Conservation (phyloP, 345 rosid genomes). For the Streptanthus diversifolius region DNA sequence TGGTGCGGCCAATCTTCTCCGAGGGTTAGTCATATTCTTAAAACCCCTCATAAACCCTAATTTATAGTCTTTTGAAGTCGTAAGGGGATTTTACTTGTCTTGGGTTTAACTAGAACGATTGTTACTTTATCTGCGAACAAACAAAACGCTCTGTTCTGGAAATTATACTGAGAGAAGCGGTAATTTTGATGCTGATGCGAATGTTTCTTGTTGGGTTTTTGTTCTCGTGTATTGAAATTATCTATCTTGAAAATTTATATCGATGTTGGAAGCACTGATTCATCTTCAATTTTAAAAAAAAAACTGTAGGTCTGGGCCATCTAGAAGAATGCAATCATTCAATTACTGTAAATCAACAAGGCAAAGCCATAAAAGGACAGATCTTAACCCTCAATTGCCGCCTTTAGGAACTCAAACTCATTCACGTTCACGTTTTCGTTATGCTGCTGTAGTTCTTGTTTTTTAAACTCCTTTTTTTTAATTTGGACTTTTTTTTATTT, state of each 20-base stretch:
- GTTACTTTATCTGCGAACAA: no score
- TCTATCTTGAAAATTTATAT: not conserved
- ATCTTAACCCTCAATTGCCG: slow-evolving; percentile 19
- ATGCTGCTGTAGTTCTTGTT: slow-evolving; percentile 44
- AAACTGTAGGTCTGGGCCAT: slow-evolving; percentile 42
- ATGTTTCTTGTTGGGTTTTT: slow-evolving; percentile 1
- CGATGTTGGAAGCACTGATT: slow-evolving; percentile 5
- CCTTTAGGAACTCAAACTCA: slow-evolving; percentile 36
- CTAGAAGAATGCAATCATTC: slow-evolving; percentile 46
- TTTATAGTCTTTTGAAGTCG: not conserved
- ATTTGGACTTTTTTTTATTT: not conserved
- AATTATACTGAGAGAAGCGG: no score
- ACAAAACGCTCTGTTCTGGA: no score
- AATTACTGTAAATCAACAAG: slow-evolving; percentile 50
- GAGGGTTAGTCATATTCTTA: slow-evolving; percentile 34
- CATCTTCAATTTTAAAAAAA: not conserved
- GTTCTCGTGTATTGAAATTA: not conserved
- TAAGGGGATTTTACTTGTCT: no score
- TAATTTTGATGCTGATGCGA: not conserved
- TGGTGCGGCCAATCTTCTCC: slow-evolving; percentile 33
- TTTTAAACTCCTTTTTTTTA: not conserved
- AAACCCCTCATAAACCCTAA: slow-evolving; percentile 20
- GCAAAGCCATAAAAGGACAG: slow-evolving; percentile 21
- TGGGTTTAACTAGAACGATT: no score
- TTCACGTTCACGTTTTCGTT: slow-evolving; percentile 42